Base-by-base conservation (phyloP, 1,139 yeast species). In the Suhomyces maxii region DNA sequence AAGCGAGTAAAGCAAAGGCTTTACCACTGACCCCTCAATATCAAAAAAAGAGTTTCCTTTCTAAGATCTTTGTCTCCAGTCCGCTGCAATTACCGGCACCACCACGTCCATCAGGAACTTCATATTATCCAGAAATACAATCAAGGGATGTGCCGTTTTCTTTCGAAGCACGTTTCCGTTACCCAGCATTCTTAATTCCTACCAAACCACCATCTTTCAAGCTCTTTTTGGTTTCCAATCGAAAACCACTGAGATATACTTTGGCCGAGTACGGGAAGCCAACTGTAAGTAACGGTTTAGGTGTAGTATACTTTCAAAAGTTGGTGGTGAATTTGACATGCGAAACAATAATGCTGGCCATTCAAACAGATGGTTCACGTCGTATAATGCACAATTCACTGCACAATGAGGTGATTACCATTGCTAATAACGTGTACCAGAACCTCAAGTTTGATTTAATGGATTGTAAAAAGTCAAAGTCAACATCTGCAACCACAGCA, bases 231-330 rank as follows among this genome's bases (percentile, higher is more conserved):
- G 61, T 77, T 1, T 66, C 79, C 1, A 60, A 58, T 3, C 41
- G 59, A 8, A 59, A 67, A 8, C 81, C 82, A 1, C 39, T 63
- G 2, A 54, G 61, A 25, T 78, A 72, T 48, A 58, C 74, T 3
- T 58, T 75, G 32, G 60, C 66, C 44, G 59, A 71, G 55, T 64
- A 71, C 40, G 74, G 72, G 0, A 58, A 60, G 31, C 67, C 73
- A 0, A 71, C 71, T 1, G 75, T 73, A 35, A 65, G 72, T 34
- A 77, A 78, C 46, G 83, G 83, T 0, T 57, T 77, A 38, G 83
- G 83, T 0, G 64, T 71, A 11, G 59, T 79, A 0, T 77, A 73
- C 52, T 53, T 79, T 36, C 77, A 73, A 41, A 57, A 60, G 32
- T 54, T 79, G 18, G 53, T 54, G 8, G 61, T 77, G 6, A 73